Base-by-base conservation (phyloP, 1,284 basidiomycete species). In the Bondarzewia mesenterica region DNA sequence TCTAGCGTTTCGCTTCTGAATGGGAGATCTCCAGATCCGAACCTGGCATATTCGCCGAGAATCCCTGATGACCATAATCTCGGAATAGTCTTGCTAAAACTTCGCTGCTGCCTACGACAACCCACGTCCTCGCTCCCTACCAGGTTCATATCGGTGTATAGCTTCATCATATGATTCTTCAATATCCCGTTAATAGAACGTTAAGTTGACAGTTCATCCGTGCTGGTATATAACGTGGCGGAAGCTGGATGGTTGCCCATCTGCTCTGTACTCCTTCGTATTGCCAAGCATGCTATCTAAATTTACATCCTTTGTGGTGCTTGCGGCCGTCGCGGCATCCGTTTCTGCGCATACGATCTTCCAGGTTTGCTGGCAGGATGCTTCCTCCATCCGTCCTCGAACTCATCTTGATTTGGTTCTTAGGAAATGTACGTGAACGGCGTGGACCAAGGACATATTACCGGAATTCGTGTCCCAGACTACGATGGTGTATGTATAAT, bases 361-460 rank as follows among this genome's bases (percentile, higher is more conserved):
- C 58, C 74, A 75, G 61, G 73, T 71, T 50, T 15, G 53, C 35
- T 29, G 39, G 36, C 39, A 25, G 15, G 12, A 12, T 46, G 35
- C 27, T 27, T 21, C 25, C 21, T 37, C 32, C 26, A 12, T 45
- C 21, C 42, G 14, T 25, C 22, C 6, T 22, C 29, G 25, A 40
- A 15, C 32, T 39, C 3, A 49, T 41, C 42, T n/a, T 37, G 16
- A 40, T 20, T 16, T 37, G 35, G 27, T 44, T 23, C n/a, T 8
- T 52, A 71, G 68, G 62, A 71, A 59, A 25, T 72, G 49, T 70
- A 69, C 49, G 69, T 76, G 44, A 75, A 76, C 51, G 73, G 74
- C n/a, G 71, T 71, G 12, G 62, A 63, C 46, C 70, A 73, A 55
- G 74, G 73, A 2, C 74, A 75, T 52, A 55, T 70, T 36, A 66